Evolutionary conservation across 495 filamentous ascomycete species (phyloP).

Genomic region (Friedmanniomyces simplex): DNA sequence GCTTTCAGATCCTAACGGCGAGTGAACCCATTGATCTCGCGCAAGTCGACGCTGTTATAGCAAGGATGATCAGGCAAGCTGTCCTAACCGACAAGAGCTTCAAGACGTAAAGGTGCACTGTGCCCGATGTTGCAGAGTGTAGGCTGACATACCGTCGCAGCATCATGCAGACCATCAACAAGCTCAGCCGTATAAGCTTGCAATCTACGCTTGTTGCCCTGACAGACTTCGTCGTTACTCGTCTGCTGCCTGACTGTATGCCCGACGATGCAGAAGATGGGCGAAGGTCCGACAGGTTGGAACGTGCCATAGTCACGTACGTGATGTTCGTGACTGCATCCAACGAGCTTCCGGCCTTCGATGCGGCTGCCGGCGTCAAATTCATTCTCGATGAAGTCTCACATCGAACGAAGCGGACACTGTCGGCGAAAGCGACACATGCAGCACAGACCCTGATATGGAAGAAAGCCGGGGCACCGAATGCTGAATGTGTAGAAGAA

Average conservation of each 20-base stretch:
- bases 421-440: constrained; percentile 49
- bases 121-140: neutral
- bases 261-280: constrained; percentile 30
- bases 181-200: constrained; percentile 40
- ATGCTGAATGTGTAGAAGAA: constrained; percentile 42
- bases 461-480: constrained; percentile 56
- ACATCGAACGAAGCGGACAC: constrained; percentile 24
- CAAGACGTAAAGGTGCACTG: constrained; percentile 48
- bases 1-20: constrained; percentile 50
- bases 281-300: constrained; percentile 46
- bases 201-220: constrained; percentile 43
- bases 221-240: constrained; percentile 40
- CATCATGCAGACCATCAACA: constrained; percentile 58
- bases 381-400: constrained; percentile 35
- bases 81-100: constrained; percentile 52
- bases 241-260: constrained; percentile 2
- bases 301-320: constrained; percentile 49
- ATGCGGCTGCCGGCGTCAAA: constrained; percentile 26
- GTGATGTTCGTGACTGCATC: constrained; percentile 47
- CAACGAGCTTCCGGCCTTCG: neutral
- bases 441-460: constrained; percentile 69
- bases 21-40: constrained; percentile 21
- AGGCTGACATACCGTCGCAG: constrained; percentile 16
- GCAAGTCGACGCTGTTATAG: constrained; percentile 24
- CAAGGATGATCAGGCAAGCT: constrained; percentile 43